These are phyloP conservation scores for Pyrus bretschneideri DNA, from an alignment of 306 rosid genomes.

Conservation along the genomic window DNA sequence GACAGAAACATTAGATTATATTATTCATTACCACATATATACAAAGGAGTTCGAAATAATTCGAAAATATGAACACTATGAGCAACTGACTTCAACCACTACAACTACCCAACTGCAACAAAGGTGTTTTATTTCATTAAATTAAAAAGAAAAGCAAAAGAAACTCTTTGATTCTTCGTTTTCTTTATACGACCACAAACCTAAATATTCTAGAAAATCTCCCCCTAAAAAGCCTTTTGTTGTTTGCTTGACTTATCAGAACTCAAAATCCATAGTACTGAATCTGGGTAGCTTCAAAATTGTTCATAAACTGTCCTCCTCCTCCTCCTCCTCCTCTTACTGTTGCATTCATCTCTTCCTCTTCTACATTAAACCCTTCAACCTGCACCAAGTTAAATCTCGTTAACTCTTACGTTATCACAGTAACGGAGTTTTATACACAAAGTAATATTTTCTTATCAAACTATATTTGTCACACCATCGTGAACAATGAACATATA, in stretches of 20 bases:
- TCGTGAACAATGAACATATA: neutral
- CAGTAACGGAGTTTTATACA: neutral
- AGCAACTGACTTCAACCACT: constrained; percentile 13
- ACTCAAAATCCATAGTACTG: constrained; percentile 47
- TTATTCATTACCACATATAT: neutral
- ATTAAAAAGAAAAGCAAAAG: neutral
- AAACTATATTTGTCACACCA: neutral
- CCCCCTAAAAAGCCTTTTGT: constrained; percentile 1
- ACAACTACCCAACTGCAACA: constrained; percentile 26
- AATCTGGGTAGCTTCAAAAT: constrained; percentile 36
- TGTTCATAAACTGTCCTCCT: constrained; percentile 30
- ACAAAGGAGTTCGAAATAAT: neutral
- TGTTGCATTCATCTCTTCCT: constrained; percentile 28
- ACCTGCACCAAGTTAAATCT: constrained; percentile 25
- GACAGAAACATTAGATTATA: neutral
- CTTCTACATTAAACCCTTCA: constrained; percentile 47
- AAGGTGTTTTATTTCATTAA: constrained; percentile 17
- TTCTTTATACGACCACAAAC: constrained; percentile 15
- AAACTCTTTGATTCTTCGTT: neutral
- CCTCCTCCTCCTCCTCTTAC: constrained; percentile 23
- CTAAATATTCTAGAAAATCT: constrained; percentile 8
- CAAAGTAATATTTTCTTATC: neutral
- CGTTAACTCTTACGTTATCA: neutral
- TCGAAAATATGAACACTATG: neutral
- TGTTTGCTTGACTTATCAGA: neutral